Percentiles rank a stretch among this genome's conserved stretches.
Conservation (phyloP, 2,329 filamentous ascomycete genomes). For the Fusarium multiceps region DNA sequence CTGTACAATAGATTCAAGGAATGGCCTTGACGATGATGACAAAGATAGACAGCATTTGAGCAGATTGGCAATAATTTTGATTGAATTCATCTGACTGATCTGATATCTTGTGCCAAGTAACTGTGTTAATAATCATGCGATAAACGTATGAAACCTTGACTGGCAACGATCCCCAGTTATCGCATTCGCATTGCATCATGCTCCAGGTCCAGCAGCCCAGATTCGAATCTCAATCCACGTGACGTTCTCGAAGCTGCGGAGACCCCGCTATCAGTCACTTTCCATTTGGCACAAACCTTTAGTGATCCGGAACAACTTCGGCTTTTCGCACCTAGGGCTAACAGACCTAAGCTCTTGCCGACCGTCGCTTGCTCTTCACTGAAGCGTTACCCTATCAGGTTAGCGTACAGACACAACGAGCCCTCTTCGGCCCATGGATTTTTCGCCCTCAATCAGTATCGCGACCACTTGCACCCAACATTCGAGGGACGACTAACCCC, state of each 20-base stretch:
- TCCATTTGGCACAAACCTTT: slow-evolving; percentile 1
- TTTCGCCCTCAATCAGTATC: slow-evolving; percentile 55
- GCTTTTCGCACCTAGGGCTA: slow-evolving; percentile 52
- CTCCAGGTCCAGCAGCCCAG: neutral
- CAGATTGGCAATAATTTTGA: slow-evolving; percentile 27
- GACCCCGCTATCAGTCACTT: neutral
- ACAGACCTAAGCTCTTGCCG: slow-evolving; percentile 54
- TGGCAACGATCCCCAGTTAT: neutral
- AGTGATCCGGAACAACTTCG: slow-evolving; percentile 48
- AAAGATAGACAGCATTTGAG: slow-evolving; percentile 40
- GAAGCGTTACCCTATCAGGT: slow-evolving; percentile 46
- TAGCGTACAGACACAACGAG: slow-evolving; percentile 57
- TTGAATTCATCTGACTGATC: neutral
- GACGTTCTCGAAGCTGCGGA: neutral
- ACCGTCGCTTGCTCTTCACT: slow-evolving; percentile 51
- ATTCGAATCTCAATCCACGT: slow-evolving; percentile 23
- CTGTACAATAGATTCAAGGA: slow-evolving; percentile 46
- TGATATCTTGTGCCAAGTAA: neutral
- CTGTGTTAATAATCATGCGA: slow-evolving; percentile 1
- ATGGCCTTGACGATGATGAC: slow-evolving; percentile 41
- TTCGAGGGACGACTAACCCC: slow-evolving; percentile 56
- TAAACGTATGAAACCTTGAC: neutral
- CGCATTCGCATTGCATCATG: neutral
- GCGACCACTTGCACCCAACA: slow-evolving; percentile 55
- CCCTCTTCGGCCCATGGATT: slow-evolving; percentile 55